Base-by-base conservation (phyloP, 768 basidiomycete species). In the Kwoniella heveanensis region DNA sequence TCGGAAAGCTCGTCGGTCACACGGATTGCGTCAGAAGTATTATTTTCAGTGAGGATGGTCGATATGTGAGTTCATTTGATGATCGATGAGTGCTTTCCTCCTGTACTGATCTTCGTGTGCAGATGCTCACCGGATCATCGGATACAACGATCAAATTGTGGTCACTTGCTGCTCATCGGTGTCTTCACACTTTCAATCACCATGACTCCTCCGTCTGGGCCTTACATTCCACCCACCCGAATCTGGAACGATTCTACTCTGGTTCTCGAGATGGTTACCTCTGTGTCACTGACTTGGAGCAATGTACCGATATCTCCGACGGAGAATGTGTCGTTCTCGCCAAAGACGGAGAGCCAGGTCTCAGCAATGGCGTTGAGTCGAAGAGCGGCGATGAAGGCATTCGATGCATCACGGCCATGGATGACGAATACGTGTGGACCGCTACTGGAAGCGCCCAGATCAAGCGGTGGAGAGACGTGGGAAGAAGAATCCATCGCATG, bases 11-110 rank as follows among this genome's bases (percentile, higher is more conserved):
- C 0, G 91, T 97, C 7, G 95, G 95, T 0, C 95, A 99, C 77
- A 95, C 95, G 0, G 96, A 99, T 79, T 98, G 97, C 71, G 93
- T 99, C 64, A 85, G 95, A 9, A 87, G 91, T 3, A 89, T 97
- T 48, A 79, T 94, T 22, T 84, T 98, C 1, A 91, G 90, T 5
- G 92, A 93, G 27, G 94, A 97, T 78, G 88, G 91, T 24, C 86
- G 86, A 86, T 92, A 92, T 79, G 91, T 94, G 76, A 79, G 91
- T 83, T 1, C 48, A n/a, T n/a, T n/a, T n/a, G 94, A 97, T 78
- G 88, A 90, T 24, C 86, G 86, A 86, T 92, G 92, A 79, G 91
- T 94, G 76, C 79, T 91, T 83, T 1, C 48, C n/a, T n/a, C n/a
- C n/a, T n/a, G n/a, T 27, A 21, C 48, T 49, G 24, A 58, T 55